Evolutionary conservation across 148 eudicot genomes (phyloP), one percentile per base, ranked within the genome.

Genomic region (Amaranthus palmeri): DNA sequence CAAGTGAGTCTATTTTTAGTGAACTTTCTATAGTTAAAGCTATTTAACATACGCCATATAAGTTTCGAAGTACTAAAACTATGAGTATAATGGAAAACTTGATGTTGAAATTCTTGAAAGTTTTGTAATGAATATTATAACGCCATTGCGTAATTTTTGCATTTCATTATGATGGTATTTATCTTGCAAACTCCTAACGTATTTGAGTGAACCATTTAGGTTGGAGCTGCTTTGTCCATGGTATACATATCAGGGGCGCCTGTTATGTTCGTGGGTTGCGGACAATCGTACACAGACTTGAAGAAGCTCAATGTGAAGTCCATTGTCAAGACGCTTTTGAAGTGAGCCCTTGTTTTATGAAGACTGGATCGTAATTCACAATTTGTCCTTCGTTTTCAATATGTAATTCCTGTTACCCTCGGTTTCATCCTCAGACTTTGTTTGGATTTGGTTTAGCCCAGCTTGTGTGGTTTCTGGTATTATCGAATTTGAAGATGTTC

Each of bases 191-290:
- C 36, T 25, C 36, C 15, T 55, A 10, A 7, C 12, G 12, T 10
- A 11, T 3, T 42, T 62, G 15, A 18, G 11, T n/a, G 57, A 15
- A 18, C 46, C 2, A 4, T 44, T 73, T 74, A 95, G 99, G 99
- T 95, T 57, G 99, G 99, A 63, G 97, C 99, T n/a, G 97, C 97
- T 25, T 78, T 95, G 42, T 95, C 96, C 2, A 92, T 95, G 97
- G 97, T 95, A 10, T 95, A 90, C 73, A 86, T 87, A 53, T 95
- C 99, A 13, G 96, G 96, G 73, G 86, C 99, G 14, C 99, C 97
- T 3, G 97, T 96, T 69, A 96, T 96, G 99, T 91, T 93, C 82
- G 96, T 96, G 25, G 97, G 97, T 10, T 96, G 99, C 63, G 99
- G 99, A 43, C 99, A 92, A 77, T 90, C 93, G 0, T 96, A 96